phyloP scores from a whole-genome alignment of 106 monocot genomes.

The Triglochin maritima region DNA sequence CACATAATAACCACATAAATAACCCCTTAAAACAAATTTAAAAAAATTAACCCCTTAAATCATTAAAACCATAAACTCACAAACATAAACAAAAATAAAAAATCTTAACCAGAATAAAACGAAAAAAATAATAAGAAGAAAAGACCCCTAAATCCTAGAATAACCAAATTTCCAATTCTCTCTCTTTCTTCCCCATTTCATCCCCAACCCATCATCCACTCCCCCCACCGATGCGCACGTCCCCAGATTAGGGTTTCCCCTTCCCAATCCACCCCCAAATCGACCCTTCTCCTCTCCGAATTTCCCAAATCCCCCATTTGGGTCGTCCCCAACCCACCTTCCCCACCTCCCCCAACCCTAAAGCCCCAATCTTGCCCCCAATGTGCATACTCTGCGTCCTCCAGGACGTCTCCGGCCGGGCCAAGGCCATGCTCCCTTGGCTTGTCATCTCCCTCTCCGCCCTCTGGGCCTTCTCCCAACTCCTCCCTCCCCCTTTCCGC shows the following conservation, averaged over 20 bases:
- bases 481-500: conserved; percentile 36
- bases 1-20: too few relatives aligned
- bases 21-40: too few relatives aligned
- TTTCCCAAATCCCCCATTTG: background rate
- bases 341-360: background rate
- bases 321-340: background rate
- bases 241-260: background rate
- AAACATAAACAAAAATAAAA: too few relatives aligned
- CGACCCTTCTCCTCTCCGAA: background rate
- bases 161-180: too few relatives aligned
- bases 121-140: too few relatives aligned
- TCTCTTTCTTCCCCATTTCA: background rate
- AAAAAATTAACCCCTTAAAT: too few relatives aligned
- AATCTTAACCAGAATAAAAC: too few relatives aligned
- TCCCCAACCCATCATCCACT: background rate
- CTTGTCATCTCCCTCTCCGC: conserved; percentile 43
- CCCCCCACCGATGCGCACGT: background rate
- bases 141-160: too few relatives aligned
- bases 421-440: conserved; percentile 63
- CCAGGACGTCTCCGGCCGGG: conserved; percentile 47
- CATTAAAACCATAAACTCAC: too few relatives aligned
- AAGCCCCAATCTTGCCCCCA: background rate
- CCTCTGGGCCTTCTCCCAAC: conserved; percentile 55
- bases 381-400: conserved; percentile 79
- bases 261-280: background rate